Evolutionary conservation across 1,284 basidiomycete genomes (phyloP), one percentile per base, ranked within the genome.

Genomic region (Anthracocystis setariae): DNA sequence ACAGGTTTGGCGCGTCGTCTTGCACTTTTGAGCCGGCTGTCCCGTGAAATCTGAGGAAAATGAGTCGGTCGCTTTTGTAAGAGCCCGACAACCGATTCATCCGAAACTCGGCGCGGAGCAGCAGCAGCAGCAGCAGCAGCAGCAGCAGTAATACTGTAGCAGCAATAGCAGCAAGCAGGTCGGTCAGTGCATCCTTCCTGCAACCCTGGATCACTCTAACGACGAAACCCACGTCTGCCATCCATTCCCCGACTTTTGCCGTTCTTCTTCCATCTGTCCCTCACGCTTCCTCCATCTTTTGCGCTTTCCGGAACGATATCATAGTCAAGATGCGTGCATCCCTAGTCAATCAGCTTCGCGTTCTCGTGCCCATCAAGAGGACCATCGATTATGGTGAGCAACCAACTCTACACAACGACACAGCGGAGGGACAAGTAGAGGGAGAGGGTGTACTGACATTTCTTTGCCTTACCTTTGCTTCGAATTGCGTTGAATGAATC

Each of bases 351-450:
- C 74, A 79, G 64, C 74, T 82, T 32, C 64, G 80, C 48, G 77
- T 82, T 57, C 71, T 81, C 33, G 81, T 82, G 29, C 80, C 81
- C 50, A 72, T 82, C 74, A 82, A 82, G 78, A 76, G 81, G 54
- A 80, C 80, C 18, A 80, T 82, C 54, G 81, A 82, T 68, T 82
- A 82, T 69, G 78, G 74, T 76, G 43, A 48, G 76, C 17, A 23
- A 32, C 39, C 23, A 18, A 29, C 25, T 17, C 27, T 24, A 7
- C 20, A 18, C 3, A 12, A 9, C 13, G 37, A n/a, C 46, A 13
- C 12, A 12, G 2, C 25, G 32, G 5, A 21, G n/a, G 15, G 12
- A 17, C 5, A 4, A 37, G 46, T 18, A 25, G 33, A 18, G 23
- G 37, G 44, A 29, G 44, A 12, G 8, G 29, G 5, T 29, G 29